These are phyloP conservation scores for Phaeosphaeriaceae sp. DNA, from an alignment of 2,329 filamentous ascomycete genomes.

Conservation along the genomic window DNA sequence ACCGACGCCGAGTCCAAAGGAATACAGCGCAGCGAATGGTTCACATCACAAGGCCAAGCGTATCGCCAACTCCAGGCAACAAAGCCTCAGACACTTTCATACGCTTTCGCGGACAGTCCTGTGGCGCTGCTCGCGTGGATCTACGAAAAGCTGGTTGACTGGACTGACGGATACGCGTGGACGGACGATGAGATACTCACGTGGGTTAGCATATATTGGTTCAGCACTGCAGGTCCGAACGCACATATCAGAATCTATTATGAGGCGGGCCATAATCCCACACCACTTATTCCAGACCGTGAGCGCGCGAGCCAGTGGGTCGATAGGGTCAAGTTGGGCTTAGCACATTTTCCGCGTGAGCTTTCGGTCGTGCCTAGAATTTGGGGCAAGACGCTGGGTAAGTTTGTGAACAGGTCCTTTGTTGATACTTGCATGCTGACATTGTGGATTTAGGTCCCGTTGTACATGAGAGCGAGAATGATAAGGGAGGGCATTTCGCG, in stretches of 20 bases:
- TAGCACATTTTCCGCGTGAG: constrained; percentile 67
- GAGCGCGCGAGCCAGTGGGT: constrained; percentile 53
- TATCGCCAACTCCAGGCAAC: constrained; percentile 70
- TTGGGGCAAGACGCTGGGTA: constrained; percentile 66
- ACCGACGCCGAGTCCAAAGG: constrained; percentile 60
- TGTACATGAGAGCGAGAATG: constrained; percentile 62
- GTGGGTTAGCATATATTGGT: constrained; percentile 77
- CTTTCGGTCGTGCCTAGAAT: constrained; percentile 60
- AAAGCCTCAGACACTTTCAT: constrained; percentile 75
- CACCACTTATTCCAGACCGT: constrained; percentile 31
- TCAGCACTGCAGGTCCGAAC: constrained; percentile 72
- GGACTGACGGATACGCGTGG: constrained; percentile 76
- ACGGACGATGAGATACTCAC: constrained; percentile 77
- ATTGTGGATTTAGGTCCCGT: constrained; percentile 48
- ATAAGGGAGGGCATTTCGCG: constrained; percentile 67
- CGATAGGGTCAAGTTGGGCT: constrained; percentile 57
- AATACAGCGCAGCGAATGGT: constrained; percentile 63
- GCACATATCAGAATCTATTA: constrained; percentile 77
- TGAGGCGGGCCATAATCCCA: constrained; percentile 60
- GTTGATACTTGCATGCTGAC: background rate
- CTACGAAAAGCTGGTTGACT: constrained; percentile 80
- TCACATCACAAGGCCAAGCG: constrained; percentile 62
- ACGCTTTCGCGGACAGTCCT: constrained; percentile 72
- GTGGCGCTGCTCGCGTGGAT: constrained; percentile 78
- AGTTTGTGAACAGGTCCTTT: constrained; percentile 4